Evolutionary conservation across 345 rosid species (phyloP).

Genomic region (Turnera subulata): DNA sequence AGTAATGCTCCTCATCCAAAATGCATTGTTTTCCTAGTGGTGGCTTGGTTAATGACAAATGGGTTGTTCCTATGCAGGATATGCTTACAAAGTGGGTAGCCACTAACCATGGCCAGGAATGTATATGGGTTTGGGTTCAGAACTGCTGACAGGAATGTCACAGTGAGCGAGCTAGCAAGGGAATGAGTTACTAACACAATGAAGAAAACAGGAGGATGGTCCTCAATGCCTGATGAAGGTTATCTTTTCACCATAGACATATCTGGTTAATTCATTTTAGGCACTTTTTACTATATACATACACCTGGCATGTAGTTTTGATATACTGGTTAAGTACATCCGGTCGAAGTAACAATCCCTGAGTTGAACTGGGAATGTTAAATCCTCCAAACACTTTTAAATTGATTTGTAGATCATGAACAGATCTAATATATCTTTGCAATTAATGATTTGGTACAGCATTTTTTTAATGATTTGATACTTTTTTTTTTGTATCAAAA

Average conservation of each 20-base stretch:
- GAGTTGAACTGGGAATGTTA: not conserved
- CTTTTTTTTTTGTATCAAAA: too few species aligned
- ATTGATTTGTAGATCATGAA: too few species aligned
- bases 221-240: constrained; percentile 45
- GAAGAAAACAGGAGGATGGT: constrained; percentile 53
- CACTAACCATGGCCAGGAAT: constrained; percentile 74
- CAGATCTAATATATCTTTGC: too few species aligned
- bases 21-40: not conserved
- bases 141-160: constrained; percentile 76
- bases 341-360: not conserved
- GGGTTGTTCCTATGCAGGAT: constrained; percentile 42
- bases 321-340: too few species aligned
- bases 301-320: not conserved
- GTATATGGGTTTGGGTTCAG: constrained; percentile 80
- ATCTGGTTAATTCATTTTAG: not conserved
- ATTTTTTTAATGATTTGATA: too few species aligned
- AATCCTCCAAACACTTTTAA: too few species aligned
- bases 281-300: not conserved
- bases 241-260: not conserved
- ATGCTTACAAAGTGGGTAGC: constrained; percentile 90
- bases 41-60: not conserved
- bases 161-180: constrained; percentile 65
- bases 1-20: not conserved
- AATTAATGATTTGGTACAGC: too few species aligned
- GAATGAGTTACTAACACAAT: constrained; percentile 57